Evolutionary conservation across 2,329 filamentous ascomycete genomes (phyloP).

Genomic region (Aspergillus viridinutans): DNA sequence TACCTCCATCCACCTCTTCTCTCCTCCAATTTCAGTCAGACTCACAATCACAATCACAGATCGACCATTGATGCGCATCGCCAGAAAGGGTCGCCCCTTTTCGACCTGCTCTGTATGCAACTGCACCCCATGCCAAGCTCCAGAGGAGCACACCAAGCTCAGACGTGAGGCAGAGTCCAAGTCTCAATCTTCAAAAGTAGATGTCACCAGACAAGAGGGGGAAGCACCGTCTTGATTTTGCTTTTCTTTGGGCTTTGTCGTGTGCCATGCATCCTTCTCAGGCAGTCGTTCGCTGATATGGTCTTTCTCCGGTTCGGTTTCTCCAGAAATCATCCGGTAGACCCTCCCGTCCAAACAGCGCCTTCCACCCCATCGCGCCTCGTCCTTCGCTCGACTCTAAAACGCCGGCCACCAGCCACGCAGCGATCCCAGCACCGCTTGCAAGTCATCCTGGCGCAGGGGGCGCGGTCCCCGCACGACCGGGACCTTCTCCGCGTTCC

Average conservation of each 20-base stretch:
- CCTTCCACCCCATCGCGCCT: slow-evolving; percentile 3
- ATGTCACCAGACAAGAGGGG: slow-evolving; percentile 1
- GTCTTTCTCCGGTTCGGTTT: neutral
- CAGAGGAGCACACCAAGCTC: slow-evolving; percentile 75
- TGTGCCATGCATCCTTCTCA: neutral
- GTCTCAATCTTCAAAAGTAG: slow-evolving; percentile 28
- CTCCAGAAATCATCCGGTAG: neutral
- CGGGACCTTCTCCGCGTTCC: neutral
- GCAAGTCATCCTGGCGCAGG: no score
- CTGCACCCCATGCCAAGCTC: slow-evolving; percentile 80
- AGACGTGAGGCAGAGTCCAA: slow-evolving; percentile 33
- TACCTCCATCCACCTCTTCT: slow-evolving; percentile 36
- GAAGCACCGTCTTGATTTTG: neutral
- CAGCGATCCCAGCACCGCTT: neutral
- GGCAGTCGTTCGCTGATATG: neutral
- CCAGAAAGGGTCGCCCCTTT: slow-evolving; percentile 93
- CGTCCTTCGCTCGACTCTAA: neutral
- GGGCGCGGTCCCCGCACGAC: neutral
- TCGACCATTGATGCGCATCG: slow-evolving; percentile 86
- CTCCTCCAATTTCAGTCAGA: neutral
- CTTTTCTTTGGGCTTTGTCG: neutral
- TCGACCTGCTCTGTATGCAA: slow-evolving; percentile 92
- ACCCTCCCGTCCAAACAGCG: neutral
- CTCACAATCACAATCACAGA: slow-evolving; percentile 49
- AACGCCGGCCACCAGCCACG: neutral